Conservation (phyloP, 2,329 filamentous ascomycete genomes). For the Madurella fahalii region DNA sequence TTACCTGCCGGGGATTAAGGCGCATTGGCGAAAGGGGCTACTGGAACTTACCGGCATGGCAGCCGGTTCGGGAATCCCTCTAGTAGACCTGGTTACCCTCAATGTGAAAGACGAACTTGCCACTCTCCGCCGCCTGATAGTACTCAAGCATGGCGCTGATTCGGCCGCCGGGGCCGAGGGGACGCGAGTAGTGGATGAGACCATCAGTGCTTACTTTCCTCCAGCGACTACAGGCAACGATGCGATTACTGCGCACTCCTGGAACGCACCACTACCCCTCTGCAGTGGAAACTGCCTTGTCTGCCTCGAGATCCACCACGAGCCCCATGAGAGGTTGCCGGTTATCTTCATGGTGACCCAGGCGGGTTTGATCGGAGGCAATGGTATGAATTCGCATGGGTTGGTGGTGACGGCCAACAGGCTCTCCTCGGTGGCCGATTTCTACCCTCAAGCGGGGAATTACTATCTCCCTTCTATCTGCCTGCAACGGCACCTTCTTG, state of each 20-base stretch:
- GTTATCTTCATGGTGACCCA: constrained; percentile 29
- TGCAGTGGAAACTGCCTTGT: constrained; percentile 25
- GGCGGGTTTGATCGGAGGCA: constrained; percentile 29
- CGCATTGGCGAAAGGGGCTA: neutral
- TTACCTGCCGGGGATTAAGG: neutral
- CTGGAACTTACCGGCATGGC: constrained; percentile 6
- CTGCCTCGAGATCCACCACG: constrained; percentile 27
- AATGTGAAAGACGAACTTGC: constrained; percentile 9
- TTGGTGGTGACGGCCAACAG: constrained; percentile 29
- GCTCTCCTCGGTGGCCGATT: constrained; percentile 26
- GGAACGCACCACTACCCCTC: constrained; percentile 22
- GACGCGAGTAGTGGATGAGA: constrained; percentile 13
- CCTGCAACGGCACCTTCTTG: constrained; percentile 26
- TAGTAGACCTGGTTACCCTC: neutral
- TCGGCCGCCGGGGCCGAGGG: neutral
- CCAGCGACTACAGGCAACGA: constrained; percentile 6
- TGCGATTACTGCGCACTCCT: constrained; percentile 17
- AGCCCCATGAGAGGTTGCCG: constrained; percentile 17
- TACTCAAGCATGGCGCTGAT: neutral
- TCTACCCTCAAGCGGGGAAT: constrained; percentile 16
- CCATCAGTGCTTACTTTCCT: constrained; percentile 17
- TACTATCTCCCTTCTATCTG: constrained; percentile 25
- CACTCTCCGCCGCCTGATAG: neutral
- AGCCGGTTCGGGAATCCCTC: neutral
- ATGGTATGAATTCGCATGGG: constrained; percentile 30